phyloP scores from a whole-genome alignment of 192 early-diverging fungal genomes.

The Mortierella hygrophila region DNA sequence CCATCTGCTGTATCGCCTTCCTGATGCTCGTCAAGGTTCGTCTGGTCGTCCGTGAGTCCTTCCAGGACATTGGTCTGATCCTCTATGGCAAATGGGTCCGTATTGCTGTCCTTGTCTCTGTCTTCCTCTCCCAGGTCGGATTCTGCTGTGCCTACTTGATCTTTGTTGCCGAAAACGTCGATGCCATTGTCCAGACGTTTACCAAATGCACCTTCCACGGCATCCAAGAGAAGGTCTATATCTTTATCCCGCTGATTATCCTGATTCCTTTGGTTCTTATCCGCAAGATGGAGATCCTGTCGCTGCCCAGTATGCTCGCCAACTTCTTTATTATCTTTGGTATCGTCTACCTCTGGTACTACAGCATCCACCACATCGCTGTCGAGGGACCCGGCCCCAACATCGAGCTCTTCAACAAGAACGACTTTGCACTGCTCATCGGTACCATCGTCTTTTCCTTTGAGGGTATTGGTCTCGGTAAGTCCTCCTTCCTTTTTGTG shows the following conservation, averaged over 20 bases:
- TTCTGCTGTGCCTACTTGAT: conserved; percentile 94
- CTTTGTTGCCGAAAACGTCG: conserved; percentile 91
- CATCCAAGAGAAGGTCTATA: conserved; percentile 64
- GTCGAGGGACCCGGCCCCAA: conserved; percentile 75
- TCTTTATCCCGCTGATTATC: conserved; percentile 79
- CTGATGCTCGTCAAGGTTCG: conserved; percentile 75
- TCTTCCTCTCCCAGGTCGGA: conserved; percentile 76
- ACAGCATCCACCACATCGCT: conserved; percentile 75
- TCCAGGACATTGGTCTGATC: conserved; percentile 76
- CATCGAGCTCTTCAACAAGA: conserved; percentile 73
- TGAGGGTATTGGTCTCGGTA: conserved; percentile 87
- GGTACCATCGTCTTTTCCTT: conserved; percentile 95
- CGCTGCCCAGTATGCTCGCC: conserved; percentile 83
- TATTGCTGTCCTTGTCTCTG: conserved; percentile 63
- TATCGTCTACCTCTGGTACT: conserved; percentile 84
- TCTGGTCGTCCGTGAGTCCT: conserved; percentile 68
- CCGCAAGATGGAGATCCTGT: conserved; percentile 89
- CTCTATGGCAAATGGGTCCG: conserved; percentile 75
- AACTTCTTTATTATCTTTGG: conserved; percentile 93
- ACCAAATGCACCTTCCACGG: conserved; percentile 77
- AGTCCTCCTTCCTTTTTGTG: conserved; percentile 10
- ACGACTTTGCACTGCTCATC: conserved; percentile 88
- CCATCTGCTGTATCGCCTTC: conserved; percentile 74
- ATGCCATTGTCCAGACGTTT: conserved; percentile 78
- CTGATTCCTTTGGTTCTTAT: conserved; percentile 92